A percentile compares a stretch with the other conserved stretches of the same genome.
These are phyloP conservation scores for Trypanosoma congolense DNA, from an alignment of 208 protist genomes.

Conservation along the genomic window DNA sequence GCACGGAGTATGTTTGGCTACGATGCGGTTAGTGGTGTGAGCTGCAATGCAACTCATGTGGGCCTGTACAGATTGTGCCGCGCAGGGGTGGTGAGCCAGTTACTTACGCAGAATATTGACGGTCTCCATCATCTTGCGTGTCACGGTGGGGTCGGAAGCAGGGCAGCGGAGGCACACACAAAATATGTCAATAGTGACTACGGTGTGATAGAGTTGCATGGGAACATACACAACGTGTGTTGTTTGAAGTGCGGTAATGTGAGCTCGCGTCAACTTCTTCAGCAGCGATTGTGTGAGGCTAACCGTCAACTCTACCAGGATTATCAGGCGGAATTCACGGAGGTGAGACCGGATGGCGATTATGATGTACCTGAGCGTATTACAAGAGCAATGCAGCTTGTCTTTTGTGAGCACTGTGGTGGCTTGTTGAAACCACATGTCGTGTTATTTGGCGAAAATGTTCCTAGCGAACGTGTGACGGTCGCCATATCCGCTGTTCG, in stretches of 20 bases:
- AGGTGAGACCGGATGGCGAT: slow-evolving; percentile 60
- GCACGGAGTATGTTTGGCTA: slow-evolving; percentile 71
- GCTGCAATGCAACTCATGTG: slow-evolving; percentile 62
- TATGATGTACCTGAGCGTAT: slow-evolving; percentile 35
- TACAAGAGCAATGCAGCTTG: slow-evolving; percentile 46
- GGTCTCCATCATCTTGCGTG: slow-evolving; percentile 74
- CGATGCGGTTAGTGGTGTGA: slow-evolving; percentile 40
- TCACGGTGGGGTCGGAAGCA: slow-evolving; percentile 41
- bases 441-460: slow-evolving; percentile 82
- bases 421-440: slow-evolving; percentile 75
- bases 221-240: slow-evolving; percentile 63
- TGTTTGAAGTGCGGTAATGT: slow-evolving; percentile 56
- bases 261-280: slow-evolving; percentile 37
- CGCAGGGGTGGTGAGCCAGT: slow-evolving; percentile 30
- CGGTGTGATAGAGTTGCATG: slow-evolving; percentile 59
- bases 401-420: slow-evolving; percentile 48
- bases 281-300: slow-evolving; percentile 28
- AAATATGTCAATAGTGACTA: slow-evolving; percentile 50
- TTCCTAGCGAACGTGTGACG: slow-evolving; percentile 29
- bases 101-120: slow-evolving; percentile 82
- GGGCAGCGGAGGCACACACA: slow-evolving; percentile 18
- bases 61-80: slow-evolving; percentile 34
- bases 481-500: slow-evolving; percentile 25
- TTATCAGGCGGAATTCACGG: slow-evolving; percentile 24
- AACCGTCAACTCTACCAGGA: slow-evolving; percentile 36